phyloP scores from a whole-genome alignment of 306 rosid genomes.

The Lathyrus oleraceus region DNA sequence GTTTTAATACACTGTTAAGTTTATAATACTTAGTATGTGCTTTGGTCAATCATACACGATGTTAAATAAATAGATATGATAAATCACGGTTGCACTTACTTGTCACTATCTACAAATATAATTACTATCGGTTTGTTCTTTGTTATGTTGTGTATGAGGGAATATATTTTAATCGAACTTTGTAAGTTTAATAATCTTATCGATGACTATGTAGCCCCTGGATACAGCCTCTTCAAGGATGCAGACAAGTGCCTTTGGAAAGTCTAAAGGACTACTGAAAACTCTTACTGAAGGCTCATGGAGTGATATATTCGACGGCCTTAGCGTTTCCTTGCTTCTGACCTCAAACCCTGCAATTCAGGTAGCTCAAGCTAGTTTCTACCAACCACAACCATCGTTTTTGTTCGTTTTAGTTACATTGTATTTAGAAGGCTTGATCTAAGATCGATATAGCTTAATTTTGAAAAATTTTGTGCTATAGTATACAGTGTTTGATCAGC shows the following conservation, averaged over 20 bases:
- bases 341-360: slow-evolving; percentile 97
- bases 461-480: slow-evolving; percentile 41
- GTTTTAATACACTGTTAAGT: not conserved
- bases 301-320: slow-evolving; percentile 96
- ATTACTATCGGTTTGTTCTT: not conserved
- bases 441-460: slow-evolving; percentile 32
- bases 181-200: slow-evolving; percentile 45
- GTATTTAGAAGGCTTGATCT: slow-evolving; percentile 15
- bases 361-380: slow-evolving; percentile 46
- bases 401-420: slow-evolving; percentile 1
- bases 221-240: slow-evolving; percentile 98
- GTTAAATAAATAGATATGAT: slow-evolving; percentile 16
- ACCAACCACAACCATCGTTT: not conserved
- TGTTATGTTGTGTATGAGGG: slow-evolving; percentile 23
- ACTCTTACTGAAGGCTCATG: slow-evolving; percentile 89
- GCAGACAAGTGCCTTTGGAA: slow-evolving; percentile 97
- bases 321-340: slow-evolving; percentile 82
- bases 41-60: slow-evolving; percentile 18
- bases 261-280: slow-evolving; percentile 81
- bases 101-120: not conserved
- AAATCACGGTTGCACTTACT: not conserved
- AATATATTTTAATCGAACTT: slow-evolving; percentile 27
- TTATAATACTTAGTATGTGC: not conserved
- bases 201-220: slow-evolving; percentile 72
- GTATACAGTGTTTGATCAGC: slow-evolving; percentile 98